These are phyloP conservation scores for Eimeria maxima DNA, from an alignment of 169 alveolate genomes.

Conservation along the genomic window DNA sequence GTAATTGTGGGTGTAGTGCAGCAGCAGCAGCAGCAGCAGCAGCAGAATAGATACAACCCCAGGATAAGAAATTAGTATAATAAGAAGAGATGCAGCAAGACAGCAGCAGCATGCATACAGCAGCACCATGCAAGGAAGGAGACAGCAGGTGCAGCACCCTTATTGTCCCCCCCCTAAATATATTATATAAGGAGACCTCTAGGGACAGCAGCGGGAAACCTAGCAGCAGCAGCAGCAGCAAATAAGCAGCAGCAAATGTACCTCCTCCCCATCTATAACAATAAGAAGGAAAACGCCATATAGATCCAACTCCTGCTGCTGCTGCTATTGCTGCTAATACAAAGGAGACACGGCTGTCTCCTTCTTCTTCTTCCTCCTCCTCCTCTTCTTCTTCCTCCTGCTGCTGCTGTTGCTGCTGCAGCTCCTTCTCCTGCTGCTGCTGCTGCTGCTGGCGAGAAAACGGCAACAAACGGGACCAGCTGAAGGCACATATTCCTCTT, in stretches of 20 bases:
- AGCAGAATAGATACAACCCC: conserved; percentile 26
- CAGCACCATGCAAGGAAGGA: conserved; percentile 59
- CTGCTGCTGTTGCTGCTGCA: no score
- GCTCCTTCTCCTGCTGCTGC: not conserved
- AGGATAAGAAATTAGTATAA: conserved; percentile 58
- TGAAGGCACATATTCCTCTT: no score
- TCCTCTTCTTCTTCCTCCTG: not conserved
- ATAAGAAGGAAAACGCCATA: conserved; percentile 69
- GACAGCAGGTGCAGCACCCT: not conserved
- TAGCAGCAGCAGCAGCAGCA: conserved; percentile 67
- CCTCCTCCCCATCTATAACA: conserved; percentile 79
- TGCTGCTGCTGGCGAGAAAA: not conserved
- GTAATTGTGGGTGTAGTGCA: no score
- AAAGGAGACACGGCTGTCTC: not conserved
- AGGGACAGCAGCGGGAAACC: conserved; percentile 69
- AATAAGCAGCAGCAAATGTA: conserved; percentile 3
- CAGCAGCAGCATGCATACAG: conserved; percentile 32
- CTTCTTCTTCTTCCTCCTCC: not conserved
- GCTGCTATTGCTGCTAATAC: conserved; percentile 24
- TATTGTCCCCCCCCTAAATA: conserved; percentile 64
- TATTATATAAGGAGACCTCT: conserved; percentile 42
- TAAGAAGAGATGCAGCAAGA: conserved; percentile 61
- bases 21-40: conserved; percentile 8
- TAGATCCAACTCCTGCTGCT: conserved; percentile 74
- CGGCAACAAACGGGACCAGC: no score